These are phyloP conservation scores for Geotrichum aggregatum DNA, from an alignment of 1,139 yeast genomes.

Conservation along the genomic window DNA sequence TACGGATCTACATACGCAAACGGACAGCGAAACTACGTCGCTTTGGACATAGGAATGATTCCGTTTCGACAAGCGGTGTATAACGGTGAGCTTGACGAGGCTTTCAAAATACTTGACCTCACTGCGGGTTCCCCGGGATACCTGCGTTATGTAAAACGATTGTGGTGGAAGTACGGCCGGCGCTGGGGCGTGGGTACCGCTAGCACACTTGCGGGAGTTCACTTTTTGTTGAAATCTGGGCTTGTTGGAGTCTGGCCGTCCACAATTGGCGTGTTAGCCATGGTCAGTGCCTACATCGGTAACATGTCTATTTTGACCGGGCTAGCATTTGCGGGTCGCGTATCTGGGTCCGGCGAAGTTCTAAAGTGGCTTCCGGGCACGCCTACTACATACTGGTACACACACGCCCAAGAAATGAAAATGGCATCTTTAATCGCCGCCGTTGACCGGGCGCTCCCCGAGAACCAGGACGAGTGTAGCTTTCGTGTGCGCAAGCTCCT, in stretches of 20 bases:
- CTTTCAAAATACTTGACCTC: slow-evolving; percentile 55
- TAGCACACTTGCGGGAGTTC: slow-evolving; percentile 36
- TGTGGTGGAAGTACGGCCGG: slow-evolving; percentile 29
- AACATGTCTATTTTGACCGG: slow-evolving; percentile 55
- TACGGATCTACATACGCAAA: slow-evolving; percentile 3
- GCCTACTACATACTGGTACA: slow-evolving; percentile 59
- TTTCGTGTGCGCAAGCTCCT: slow-evolving; percentile 34
- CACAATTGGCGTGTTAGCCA: slow-evolving; percentile 47
- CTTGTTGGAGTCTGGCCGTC: slow-evolving; percentile 43
- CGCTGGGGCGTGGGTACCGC: slow-evolving; percentile 39
- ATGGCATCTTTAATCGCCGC: slow-evolving; percentile 64
- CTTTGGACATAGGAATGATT: slow-evolving; percentile 47
- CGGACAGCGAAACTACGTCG: slow-evolving; percentile 7
- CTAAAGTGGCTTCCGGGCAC: slow-evolving; percentile 65
- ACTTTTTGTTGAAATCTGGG: slow-evolving; percentile 36
- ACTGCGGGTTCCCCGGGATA: slow-evolving; percentile 52
- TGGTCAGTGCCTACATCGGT: slow-evolving; percentile 59
- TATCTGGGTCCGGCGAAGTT: slow-evolving; percentile 56
- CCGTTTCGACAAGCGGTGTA: slow-evolving; percentile 59
- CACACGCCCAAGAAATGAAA: slow-evolving; percentile 63
- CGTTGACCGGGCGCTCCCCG: slow-evolving; percentile 48
- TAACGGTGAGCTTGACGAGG: slow-evolving; percentile 56
- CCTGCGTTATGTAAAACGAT: slow-evolving; percentile 28
- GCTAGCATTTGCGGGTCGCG: slow-evolving; percentile 53
- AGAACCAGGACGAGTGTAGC: slow-evolving; percentile 40